These are phyloP conservation scores for Colletotrichum cuscutae DNA, from an alignment of 2,329 filamentous ascomycete species.

Conservation along the genomic window DNA sequence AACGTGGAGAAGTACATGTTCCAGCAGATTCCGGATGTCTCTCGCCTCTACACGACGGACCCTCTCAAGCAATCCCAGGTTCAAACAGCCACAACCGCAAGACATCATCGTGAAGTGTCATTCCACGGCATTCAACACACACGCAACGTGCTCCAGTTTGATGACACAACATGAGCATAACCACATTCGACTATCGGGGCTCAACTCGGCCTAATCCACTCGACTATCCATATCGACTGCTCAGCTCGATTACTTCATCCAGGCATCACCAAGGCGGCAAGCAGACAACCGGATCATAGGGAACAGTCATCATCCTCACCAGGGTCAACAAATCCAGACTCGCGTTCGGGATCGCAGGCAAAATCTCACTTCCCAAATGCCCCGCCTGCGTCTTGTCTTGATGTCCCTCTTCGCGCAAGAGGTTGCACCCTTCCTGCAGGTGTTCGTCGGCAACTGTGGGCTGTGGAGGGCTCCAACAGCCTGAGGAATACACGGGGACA, in stretches of 20 bases:
- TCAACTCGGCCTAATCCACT: not conserved
- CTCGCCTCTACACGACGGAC: not conserved
- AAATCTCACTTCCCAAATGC: not conserved
- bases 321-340: not conserved
- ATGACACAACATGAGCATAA: not conserved
- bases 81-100: not conserved
- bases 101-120: conserved; percentile 19
- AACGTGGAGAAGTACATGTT: conserved; percentile 18
- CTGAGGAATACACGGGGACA: not conserved
- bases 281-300: not conserved
- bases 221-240: not conserved
- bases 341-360: not conserved
- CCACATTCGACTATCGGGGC: not conserved
- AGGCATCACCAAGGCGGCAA: not conserved
- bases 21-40: conserved; percentile 17
- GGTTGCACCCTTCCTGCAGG: conserved; percentile 27
- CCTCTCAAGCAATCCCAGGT: too few relatives aligned
- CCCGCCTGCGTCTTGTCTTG: not conserved
- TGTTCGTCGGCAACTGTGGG: conserved; percentile 10
- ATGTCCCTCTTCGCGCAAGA: not conserved
- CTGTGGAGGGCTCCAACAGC: not conserved
- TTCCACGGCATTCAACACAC: not conserved
- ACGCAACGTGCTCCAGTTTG: not conserved
- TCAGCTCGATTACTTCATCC: not conserved
- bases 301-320: not conserved